A percentile compares a stretch with the other conserved stretches of the same genome.
These are phyloP conservation scores for Escallonia rubra DNA, from an alignment of 129 eudicot genomes.

Conservation along the genomic window DNA sequence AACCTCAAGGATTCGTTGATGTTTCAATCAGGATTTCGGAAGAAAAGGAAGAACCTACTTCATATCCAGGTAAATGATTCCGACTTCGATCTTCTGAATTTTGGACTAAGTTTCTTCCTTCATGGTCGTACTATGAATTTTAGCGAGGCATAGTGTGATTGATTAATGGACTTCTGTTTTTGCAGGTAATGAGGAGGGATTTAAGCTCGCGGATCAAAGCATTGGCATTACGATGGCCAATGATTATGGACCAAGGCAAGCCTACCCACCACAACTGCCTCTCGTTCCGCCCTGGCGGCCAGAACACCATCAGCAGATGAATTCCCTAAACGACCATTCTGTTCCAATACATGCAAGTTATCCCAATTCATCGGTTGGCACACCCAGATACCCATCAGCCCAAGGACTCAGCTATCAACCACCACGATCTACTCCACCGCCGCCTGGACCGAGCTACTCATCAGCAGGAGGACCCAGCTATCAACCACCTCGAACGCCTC, in stretches of 20 bases:
- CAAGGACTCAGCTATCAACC: conserved; percentile 34
- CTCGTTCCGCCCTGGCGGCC: conserved; percentile 23
- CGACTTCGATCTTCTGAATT: background rate
- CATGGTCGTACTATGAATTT: no score
- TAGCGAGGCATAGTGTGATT: no score
- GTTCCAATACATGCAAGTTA: conserved; percentile 25
- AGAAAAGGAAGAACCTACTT: conserved; percentile 47
- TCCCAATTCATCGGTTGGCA: conserved; percentile 13
- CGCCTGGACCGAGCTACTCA: conserved; percentile 23
- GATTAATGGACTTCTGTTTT: background rate
- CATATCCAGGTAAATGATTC: conserved; percentile 39
- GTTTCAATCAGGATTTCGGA: conserved; percentile 61
- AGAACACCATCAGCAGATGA: conserved; percentile 33
- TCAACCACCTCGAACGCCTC: conserved; percentile 33
- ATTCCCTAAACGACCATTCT: conserved; percentile 14
- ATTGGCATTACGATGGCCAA: conserved; percentile 28
- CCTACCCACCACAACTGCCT: conserved; percentile 18
- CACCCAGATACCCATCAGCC: conserved; percentile 13
- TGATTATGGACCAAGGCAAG: conserved; percentile 20
- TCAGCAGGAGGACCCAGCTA: conserved; percentile 25
- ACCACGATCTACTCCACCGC: conserved; percentile 21
- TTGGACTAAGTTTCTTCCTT: background rate
- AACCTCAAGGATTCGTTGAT: conserved; percentile 80
- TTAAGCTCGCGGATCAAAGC: conserved; percentile 43
- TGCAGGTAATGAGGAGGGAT: conserved; percentile 61